Base-by-base conservation (phyloP, 495 filamentous ascomycete species). In the Aspergillus hancockii region DNA sequence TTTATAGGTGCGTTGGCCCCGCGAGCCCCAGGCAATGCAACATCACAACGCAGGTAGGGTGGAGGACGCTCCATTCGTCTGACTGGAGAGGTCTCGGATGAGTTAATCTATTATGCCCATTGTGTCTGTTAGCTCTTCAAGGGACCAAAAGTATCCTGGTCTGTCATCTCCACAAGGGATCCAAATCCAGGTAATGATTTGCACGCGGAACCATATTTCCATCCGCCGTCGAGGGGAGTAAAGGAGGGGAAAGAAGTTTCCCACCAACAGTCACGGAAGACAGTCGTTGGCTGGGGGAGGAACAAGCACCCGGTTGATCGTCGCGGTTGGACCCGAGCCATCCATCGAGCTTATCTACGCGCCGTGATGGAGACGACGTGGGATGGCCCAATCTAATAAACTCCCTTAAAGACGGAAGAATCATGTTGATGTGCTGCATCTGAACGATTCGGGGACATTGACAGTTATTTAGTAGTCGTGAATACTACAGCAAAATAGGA, bases 301-400 rank as follows among this genome's bases (percentile, higher is more conserved):
- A 61, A 70, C 63, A 68, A 66, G 64, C 61, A 55, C 40, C 56
- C 52, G 59, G 63, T 67, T 67, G 70, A 73, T 73, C 70, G 65
- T 65, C 70, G 62, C 67, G 67, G 62, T 62, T 58, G 58, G 57
- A 54, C 63, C 64, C 67, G 63, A 61, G 40, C 59, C 59, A 60
- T 53, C 57, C 54, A 61, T 47, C 61, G 54, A 63, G 65, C 63
- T 67, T 68, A 65, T 61, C 60, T 65, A 66, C 59, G 56, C 63
- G 63, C 63, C 56, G 57, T 47, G 52, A 65, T 65, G 51, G 58
- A 49, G 54, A 52, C 58, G 16, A 34, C 30, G 38, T 40, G 28
- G 28, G 28, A 25, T 32, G 14, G 14, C 1, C 28, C 8, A 45
- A 31, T 46, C 12, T 50, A 19, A 41, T 54, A 38, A 41, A 54